Evolutionary conservation across 78 protist species (phyloP).

Genomic region (Emiliania huxleyi): DNA sequence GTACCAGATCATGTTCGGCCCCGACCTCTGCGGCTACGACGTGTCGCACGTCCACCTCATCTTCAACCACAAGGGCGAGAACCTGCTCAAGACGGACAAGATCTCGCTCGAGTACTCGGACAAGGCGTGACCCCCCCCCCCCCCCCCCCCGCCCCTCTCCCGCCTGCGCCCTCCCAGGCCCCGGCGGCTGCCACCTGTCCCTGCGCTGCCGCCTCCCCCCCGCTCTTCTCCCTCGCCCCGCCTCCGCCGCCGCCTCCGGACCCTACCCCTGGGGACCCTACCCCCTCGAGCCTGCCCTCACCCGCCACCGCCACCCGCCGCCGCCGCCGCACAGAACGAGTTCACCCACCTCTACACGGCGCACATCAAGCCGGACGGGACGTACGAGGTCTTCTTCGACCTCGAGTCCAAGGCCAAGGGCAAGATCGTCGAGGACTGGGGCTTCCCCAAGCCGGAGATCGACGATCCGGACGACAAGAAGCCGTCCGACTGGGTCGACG

Average conservation of each 20-base stretch:
- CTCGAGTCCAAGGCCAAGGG: conserved; percentile 78
- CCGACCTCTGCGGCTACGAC: conserved; percentile 89
- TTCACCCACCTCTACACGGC: conserved; percentile 95
- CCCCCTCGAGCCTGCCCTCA: too few species aligned
- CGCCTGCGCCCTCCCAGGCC: too few species aligned
- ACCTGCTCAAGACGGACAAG: conserved; percentile 78
- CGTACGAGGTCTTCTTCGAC: conserved; percentile 82
- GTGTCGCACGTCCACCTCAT: conserved; percentile 78
- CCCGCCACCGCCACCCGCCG: too few species aligned
- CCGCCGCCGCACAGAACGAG: too few species aligned
- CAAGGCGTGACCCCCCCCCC: too few species aligned
- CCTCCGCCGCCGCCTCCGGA: too few species aligned
- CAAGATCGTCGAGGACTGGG: conserved; percentile 86
- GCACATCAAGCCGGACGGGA: conserved; percentile 86
- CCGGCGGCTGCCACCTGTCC: too few species aligned
- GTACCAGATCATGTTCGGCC: conserved; percentile 83
- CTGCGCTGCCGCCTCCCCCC: too few species aligned
- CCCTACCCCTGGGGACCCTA: too few species aligned
- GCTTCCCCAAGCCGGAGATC: conserved; percentile 71
- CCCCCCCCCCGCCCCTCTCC: too few species aligned
- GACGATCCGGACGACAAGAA: conserved; percentile 81
- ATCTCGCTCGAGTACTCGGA: conserved; percentile 32
- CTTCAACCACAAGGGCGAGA: conserved; percentile 88
- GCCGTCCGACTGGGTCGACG: conserved; percentile 90
- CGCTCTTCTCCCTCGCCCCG: too few species aligned